Percentiles rank a stretch among this genome's conserved stretches.
Conservation (phyloP, 2,329 filamentous ascomycete genomes). For the Chaetoscypha palmicola region DNA sequence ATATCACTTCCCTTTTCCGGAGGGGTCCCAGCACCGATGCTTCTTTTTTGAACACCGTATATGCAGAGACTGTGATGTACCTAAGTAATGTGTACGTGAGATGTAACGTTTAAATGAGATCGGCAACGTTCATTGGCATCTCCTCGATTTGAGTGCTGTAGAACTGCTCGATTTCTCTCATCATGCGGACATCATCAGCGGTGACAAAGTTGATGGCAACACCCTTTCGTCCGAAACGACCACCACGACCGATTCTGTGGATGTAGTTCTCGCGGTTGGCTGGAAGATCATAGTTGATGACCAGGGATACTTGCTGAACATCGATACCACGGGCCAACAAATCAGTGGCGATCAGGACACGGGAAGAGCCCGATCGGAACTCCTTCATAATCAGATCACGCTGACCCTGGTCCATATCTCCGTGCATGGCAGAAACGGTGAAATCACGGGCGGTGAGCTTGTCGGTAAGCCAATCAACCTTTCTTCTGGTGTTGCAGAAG, state of each 20-base stretch:
- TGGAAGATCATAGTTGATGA: slow-evolving; percentile 98
- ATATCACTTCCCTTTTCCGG: slow-evolving; percentile 28
- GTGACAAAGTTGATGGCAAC: slow-evolving; percentile 99
- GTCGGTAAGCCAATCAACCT: slow-evolving; percentile 99
- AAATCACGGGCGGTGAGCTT: slow-evolving; percentile 99
- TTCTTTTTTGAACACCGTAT: slow-evolving; percentile 17
- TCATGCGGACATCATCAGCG: slow-evolving; percentile 97
- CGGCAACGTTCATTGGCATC: slow-evolving; percentile 94
- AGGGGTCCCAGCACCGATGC: slow-evolving; percentile 19
- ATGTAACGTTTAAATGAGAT: slow-evolving; percentile 55
- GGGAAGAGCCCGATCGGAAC: slow-evolving; percentile 91
- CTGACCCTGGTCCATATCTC: slow-evolving; percentile 98
- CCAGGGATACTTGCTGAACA: slow-evolving; percentile 94
- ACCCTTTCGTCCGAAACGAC: slow-evolving; percentile 94
- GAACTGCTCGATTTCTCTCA: slow-evolving; percentile 99
- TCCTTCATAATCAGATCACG: slow-evolving; percentile 99
- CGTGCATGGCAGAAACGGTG: slow-evolving; percentile 97
- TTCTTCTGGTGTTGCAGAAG: slow-evolving; percentile 97
- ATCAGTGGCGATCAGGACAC: slow-evolving; percentile 94
- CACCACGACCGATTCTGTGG: slow-evolving; percentile 92
- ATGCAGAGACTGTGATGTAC: slow-evolving; percentile 29
- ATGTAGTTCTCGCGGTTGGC: slow-evolving; percentile 99
- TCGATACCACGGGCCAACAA: slow-evolving; percentile 98
- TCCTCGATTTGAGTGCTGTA: slow-evolving; percentile 99
- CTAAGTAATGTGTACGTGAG: slow-evolving; percentile 15